A percentile compares a stretch with the other conserved stretches of the same genome.
These are phyloP conservation scores for Coccomyxa sp. DNA, from an alignment of 139 green algal genomes.

Conservation along the genomic window DNA sequence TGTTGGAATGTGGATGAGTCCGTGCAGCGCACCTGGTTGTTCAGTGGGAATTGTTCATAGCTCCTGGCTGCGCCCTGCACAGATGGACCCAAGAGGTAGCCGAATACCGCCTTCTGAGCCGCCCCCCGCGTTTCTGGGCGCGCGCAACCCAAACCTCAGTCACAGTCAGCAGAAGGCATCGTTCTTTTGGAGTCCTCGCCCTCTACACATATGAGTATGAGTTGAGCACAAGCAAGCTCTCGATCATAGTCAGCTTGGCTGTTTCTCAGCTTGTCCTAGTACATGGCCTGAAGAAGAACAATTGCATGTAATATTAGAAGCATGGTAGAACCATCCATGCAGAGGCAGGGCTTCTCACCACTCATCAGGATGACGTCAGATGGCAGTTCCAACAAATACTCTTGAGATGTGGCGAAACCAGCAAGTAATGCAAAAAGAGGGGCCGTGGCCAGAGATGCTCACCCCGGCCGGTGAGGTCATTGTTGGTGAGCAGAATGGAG, in stretches of 20 bases:
- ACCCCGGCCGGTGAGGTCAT: not conserved
- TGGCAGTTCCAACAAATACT: not conserved
- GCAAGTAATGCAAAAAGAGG: not conserved
- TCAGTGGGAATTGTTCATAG: not conserved
- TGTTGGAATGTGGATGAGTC: not conserved
- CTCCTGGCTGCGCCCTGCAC: not conserved
- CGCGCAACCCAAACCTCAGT: too few relatives aligned
- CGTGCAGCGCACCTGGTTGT: not conserved
- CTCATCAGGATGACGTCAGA: too few relatives aligned
- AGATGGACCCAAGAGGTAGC: not conserved
- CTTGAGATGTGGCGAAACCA: not conserved
- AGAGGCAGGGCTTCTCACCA: too few relatives aligned
- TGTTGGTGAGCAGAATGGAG: not conserved
- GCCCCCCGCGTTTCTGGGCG: not conserved
- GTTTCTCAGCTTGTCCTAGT: too few relatives aligned
- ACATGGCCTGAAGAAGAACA: too few relatives aligned
- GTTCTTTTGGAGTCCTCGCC: too few relatives aligned
- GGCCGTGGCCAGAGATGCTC: not conserved
- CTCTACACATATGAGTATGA: too few relatives aligned
- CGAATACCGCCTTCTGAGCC: not conserved
- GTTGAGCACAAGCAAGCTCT: too few relatives aligned
- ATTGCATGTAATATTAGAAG: too few relatives aligned
- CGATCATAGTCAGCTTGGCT: too few relatives aligned
- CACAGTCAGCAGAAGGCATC: too few relatives aligned
- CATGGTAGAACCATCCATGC: too few relatives aligned